Evolutionary conservation across 2,329 filamentous ascomycete genomes (phyloP), one percentile per base, ranked within the genome.

Genomic region (Aspergillus sp.): DNA sequence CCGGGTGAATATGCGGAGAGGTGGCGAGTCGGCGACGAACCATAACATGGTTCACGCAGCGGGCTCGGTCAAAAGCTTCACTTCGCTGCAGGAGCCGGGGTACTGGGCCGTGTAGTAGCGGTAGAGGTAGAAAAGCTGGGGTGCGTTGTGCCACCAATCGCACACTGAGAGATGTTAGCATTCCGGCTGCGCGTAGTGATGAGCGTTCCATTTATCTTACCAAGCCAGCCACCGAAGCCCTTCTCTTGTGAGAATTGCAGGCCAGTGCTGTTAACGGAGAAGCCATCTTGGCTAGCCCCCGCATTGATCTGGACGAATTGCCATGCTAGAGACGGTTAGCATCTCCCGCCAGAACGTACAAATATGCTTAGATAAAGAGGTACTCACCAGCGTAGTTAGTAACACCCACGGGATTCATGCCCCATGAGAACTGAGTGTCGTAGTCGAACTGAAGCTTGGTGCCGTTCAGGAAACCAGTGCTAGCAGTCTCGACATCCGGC

Each of bases 211-310:
- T 67, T 37, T n/a, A n/a, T n/a, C 73, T 68, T 65, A 77, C 74
- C 72, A 31, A 77, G 62, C 75, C 75, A 77, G 23, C 74, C 74
- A 31, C 67, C 69, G 44, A 75, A 75, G 19, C 70, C 72, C n/a
- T 62, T 52, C n/a, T 61, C 33, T 43, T 64, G 63, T 19, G 66
- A 66, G 66, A 68, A 71, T 41, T 68, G 54, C 53, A 77, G 52
- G 27, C 58, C 56, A 47, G 60, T 61, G n/a, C 61, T 55, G 12
- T 69, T 60, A 43, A 75, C 59, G 37, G 62, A 68, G 62, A 76
- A 76, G 4, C 67, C 73, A 2, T 58, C 35, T 7, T 49, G 59
- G n/a, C 70, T 67, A n/a, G 52, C 55, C n/a, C 70, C 73, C 8
- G 62, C 67, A 40, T 75, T 75, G 60, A 77, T 73, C 45, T 63